Base-by-base conservation (phyloP, 179 eudicot species). In the Amaranthus tricolor region DNA sequence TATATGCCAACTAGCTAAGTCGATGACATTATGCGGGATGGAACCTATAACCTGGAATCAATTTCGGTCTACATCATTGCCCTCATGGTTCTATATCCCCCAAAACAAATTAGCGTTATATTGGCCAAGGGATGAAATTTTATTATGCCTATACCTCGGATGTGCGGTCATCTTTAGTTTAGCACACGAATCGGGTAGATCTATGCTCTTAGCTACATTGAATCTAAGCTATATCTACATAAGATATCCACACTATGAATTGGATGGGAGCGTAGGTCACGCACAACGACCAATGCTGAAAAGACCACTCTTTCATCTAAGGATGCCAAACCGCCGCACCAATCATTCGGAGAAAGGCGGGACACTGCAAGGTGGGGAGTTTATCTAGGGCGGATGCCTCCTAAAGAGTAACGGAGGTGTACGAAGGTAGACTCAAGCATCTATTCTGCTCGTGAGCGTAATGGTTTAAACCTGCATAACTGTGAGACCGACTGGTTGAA, bases 401-500 rank as follows among this genome's bases (percentile, higher is more conserved):
- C 40, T 31, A 31, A 31, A 31, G 40, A 31, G 40, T 31, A 31
- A 31, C 40, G 40, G 2, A 31, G 40, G 40, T 31, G 40, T 31
- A 31, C 2, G 40, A 31, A 31, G 40, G 40, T 31, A 3, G 40
- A 3, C 2, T 31, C 40, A 31, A 53, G 57, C 57, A 15, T 53
- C 57, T 10, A 53, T 53, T 59, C 62, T 59, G 44, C 44, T 61
- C 64, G 64, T 61, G 64, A 61, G 64, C 64, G 64, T 61, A 6
- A 61, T 61, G 64, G 11, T 61, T 21, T 21, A 61, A 21, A 47
- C 66, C 66, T 24, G 11, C 66, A 48, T 62, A 47, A 62, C 66
- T 62, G 66, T 20, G 63, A 60, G 24, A 60, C 31, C 63, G 31
- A 60, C 24, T 17, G 40, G 63, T 60, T 31, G n/a, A 59, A 59